Evolutionary conservation across 192 early-diverging fungal species (phyloP).

Genomic region (Piromyces sp.): DNA sequence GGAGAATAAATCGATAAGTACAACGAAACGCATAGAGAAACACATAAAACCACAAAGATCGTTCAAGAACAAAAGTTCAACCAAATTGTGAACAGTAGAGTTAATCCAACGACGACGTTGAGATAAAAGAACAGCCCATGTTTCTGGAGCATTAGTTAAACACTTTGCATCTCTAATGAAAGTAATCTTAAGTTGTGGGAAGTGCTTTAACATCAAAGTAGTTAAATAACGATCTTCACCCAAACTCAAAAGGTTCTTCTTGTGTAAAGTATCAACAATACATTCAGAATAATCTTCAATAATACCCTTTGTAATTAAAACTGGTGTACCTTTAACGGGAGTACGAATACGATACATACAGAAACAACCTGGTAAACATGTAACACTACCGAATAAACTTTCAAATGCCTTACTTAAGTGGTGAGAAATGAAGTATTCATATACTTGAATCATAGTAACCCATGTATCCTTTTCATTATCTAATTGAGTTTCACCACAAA

Average conservation of each 20-base stretch:
- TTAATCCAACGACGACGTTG: slow-evolving; percentile 99
- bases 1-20: slow-evolving; percentile 82
- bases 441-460: slow-evolving; percentile 95
- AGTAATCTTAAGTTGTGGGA: slow-evolving; percentile 86
- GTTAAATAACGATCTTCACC: slow-evolving; percentile 98
- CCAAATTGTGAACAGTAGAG: slow-evolving; percentile 95
- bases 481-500: slow-evolving; percentile 89
- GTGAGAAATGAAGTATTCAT: slow-evolving; percentile 97
- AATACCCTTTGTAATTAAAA: slow-evolving; percentile 73
- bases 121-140: slow-evolving; percentile 79
- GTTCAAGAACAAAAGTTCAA: slow-evolving; percentile 80
- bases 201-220: slow-evolving; percentile 92
- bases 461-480: slow-evolving; percentile 88
- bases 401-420: slow-evolving; percentile 94
- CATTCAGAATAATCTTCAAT: slow-evolving; percentile 90
- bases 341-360: slow-evolving; percentile 95
- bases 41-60: slow-evolving; percentile 94
- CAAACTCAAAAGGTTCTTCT: slow-evolving; percentile 93
- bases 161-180: slow-evolving; percentile 86
- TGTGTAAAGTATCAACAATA: slow-evolving; percentile 87
- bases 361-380: slow-evolving; percentile 98
- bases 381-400: slow-evolving; percentile 89
- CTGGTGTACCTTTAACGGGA: slow-evolving; percentile 69
- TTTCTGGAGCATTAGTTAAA: slow-evolving; percentile 84
- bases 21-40: slow-evolving; percentile 93